These are phyloP conservation scores for Monilinia laxa DNA, from an alignment of 2,329 filamentous ascomycete species.

Conservation along the genomic window DNA sequence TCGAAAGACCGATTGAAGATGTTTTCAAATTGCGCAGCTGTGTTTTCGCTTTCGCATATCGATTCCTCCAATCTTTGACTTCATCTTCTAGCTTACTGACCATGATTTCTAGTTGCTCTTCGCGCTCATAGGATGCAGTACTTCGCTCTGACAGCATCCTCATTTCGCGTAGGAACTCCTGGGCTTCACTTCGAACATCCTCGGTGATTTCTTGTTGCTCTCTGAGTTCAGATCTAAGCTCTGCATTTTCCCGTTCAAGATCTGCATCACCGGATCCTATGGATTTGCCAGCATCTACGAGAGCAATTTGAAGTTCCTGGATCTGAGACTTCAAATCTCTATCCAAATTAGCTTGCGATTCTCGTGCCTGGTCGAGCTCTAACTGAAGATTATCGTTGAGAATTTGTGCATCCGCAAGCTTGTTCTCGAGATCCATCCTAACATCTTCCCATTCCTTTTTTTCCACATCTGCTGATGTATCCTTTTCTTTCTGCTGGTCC, in stretches of 20 bases:
- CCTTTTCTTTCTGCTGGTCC: conserved; percentile 57
- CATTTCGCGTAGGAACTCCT: conserved; percentile 86
- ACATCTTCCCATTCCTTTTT: conserved; percentile 70
- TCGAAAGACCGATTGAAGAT: conserved; percentile 71
- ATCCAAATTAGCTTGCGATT: conserved; percentile 64
- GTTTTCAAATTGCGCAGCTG: conserved; percentile 79
- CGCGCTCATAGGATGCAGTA: conserved; percentile 74
- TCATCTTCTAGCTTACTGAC: conserved; percentile 78
- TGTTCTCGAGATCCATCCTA: conserved; percentile 66
- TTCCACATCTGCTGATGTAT: conserved; percentile 56
- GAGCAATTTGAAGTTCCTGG: conserved; percentile 49
- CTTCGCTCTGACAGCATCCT: conserved; percentile 78
- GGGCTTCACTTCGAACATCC: conserved; percentile 81
- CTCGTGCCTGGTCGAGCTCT: conserved; percentile 72
- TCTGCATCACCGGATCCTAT: conserved; percentile 48
- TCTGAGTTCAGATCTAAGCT: conserved; percentile 61
- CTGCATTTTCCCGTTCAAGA: conserved; percentile 64
- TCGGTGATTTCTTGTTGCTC: conserved; percentile 82
- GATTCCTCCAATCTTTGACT: conserved; percentile 84
- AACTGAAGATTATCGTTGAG: conserved; percentile 77
- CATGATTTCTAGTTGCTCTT: conserved; percentile 73
- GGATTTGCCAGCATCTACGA: conserved; percentile 35
- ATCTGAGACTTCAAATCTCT: conserved; percentile 64
- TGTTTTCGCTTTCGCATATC: conserved; percentile 84
- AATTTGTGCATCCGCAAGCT: conserved; percentile 70